Evolutionary conservation across 1,139 yeast species (phyloP), one percentile per base, ranked within the genome.

Genomic region (Taiozyma sp.): DNA sequence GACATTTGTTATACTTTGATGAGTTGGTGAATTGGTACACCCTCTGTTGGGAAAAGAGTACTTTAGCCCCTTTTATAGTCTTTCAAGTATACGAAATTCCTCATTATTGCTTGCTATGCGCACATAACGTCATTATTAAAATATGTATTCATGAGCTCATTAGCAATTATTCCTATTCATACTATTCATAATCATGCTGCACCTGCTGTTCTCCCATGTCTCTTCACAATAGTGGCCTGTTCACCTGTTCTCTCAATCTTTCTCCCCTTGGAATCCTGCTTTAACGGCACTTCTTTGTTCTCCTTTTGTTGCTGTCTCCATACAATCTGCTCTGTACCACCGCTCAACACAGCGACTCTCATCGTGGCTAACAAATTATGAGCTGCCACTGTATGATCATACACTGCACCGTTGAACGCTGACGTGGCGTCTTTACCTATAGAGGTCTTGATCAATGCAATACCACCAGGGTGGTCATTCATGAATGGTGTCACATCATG

Each of bases 331-430:
- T 88, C 92, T 59, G 87, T 79, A 5, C 91, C 89, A n/a, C 89
- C 87, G 57, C 91, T 88, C 44, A 84, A 67, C 22, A 81, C 82
- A 0, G 88, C 91, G 23, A 85, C 79, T 60, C 92, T 71, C 92
- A 85, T 86, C 39, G 95, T 87, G 34, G 97, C 96, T 67, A 93
- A 81, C 70, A 93, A 75, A 73, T 93, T 93, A 74, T 93, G 98
- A 46, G 97, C 99, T 57, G 99, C 99, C 66, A 92, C 93, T 45
- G 97, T 89, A 73, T 93, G 99, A 50, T 89, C 85, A 70, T 93
- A 93, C 44, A 93, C 99, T 65, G 97, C 98, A 65, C 99, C 99
- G 69, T 91, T 91, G 79, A 93, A 93, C 3, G 96, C 98, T 65
- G 89, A 88, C 42, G 98, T 91, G 48, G 97, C 97, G 70, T 93